phyloP scores from a whole-genome alignment of 2,329 filamentous ascomycete species.

The Xylaria hypoxylon region DNA sequence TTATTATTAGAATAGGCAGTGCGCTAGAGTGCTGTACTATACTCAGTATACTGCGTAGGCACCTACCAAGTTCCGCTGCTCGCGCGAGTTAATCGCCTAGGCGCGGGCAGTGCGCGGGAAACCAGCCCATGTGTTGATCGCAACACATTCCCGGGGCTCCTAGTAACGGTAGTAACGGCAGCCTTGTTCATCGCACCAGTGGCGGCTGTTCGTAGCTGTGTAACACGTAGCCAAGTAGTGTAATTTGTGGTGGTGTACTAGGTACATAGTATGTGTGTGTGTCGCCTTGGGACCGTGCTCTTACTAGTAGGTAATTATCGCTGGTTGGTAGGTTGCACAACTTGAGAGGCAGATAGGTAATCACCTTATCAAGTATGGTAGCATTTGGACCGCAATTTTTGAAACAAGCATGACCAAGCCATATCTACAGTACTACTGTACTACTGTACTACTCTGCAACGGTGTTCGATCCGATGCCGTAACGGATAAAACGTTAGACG shows the following conservation, averaged over 20 bases:
- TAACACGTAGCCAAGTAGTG: not conserved
- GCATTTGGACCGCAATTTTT: constrained; percentile 1
- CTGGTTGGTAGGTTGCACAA: constrained; percentile 9
- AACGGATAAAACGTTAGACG: constrained; percentile 6
- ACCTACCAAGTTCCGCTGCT: not conserved
- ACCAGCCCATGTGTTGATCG: constrained; percentile 31
- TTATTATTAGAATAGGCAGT: constrained; percentile 31
- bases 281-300: not conserved
- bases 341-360: not conserved
- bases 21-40: not conserved
- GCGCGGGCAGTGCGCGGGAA: too few relatives aligned
- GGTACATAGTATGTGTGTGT: too few relatives aligned
- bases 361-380: constrained; percentile 3
- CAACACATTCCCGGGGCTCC: constrained; percentile 8
- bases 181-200: not conserved
- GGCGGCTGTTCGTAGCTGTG: not conserved
- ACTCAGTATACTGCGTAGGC: too few relatives aligned
- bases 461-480: not conserved
- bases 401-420: constrained; percentile 7
- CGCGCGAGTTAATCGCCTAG: constrained; percentile 17
- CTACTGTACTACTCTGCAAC: not conserved
- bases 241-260: too few relatives aligned
- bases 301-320: not conserved
- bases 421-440: not conserved
- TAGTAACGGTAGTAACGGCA: constrained; percentile 4